A percentile compares a stretch with the other conserved stretches of the same genome.
Conservation (phyloP, 306 rosid genomes). For the Cotoneaster glaucophyllus region DNA sequence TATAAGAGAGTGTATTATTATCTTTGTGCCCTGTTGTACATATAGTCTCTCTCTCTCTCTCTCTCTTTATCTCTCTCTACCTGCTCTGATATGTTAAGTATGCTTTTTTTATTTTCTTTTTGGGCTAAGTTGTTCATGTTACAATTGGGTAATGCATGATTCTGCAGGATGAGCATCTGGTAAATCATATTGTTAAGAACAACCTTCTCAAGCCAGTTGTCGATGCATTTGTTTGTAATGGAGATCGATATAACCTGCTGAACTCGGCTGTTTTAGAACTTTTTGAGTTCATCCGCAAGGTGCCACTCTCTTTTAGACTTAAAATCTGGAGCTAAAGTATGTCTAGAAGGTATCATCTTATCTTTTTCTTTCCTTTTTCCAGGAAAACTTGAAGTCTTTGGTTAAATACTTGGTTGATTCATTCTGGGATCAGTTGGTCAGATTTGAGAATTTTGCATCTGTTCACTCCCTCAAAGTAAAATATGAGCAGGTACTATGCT, state of each 20-base stretch:
- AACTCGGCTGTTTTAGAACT: slow-evolving; percentile 87
- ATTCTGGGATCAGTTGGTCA: slow-evolving; percentile 75
- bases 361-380: slow-evolving; percentile 23
- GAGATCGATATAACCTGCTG: slow-evolving; percentile 91
- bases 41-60: neutral
- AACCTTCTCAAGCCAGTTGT: slow-evolving; percentile 81
- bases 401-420: slow-evolving; percentile 65
- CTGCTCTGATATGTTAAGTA: neutral
- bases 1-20: neutral
- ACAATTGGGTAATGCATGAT: slow-evolving; percentile 17
- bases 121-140: neutral
- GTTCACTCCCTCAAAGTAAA: slow-evolving; percentile 66
- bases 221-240: slow-evolving; percentile 74
- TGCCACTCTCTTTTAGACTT: slow-evolving; percentile 23
- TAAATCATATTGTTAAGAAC: slow-evolving; percentile 60
- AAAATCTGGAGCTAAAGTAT: slow-evolving; percentile 11
- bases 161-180: slow-evolving; percentile 88
- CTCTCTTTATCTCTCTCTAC: neutral
- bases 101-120: neutral
- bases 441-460: slow-evolving; percentile 59
- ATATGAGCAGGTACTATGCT: slow-evolving; percentile 77
- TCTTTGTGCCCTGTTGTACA: neutral
- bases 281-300: slow-evolving; percentile 81
- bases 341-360: neutral
- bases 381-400: slow-evolving; percentile 74